Evolutionary conservation across 192 early-diverging fungal species (phyloP), one percentile per base, ranked within the genome.

Genomic region (Backusella tuberculispora): DNA sequence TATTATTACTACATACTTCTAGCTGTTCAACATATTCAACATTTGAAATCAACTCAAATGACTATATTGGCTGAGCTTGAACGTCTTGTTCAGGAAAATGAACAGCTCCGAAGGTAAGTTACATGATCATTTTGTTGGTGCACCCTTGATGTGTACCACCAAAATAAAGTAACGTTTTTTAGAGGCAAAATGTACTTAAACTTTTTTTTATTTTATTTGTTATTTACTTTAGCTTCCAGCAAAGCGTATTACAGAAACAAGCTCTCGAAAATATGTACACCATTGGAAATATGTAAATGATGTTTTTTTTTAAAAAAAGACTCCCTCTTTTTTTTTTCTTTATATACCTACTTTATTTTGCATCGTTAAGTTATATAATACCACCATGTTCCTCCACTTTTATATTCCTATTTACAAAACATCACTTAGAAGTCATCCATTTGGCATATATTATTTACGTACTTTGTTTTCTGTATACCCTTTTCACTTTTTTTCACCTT

Each of bases 1-100:
- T 50, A 12, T 29, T n/a, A 48, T 44, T 44, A 14, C 17, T 66
- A 69, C 21, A 56, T 60, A 21, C 42, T 75, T 53, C 38, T 69
- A 75, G 74, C 82, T 74, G 82, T 83, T 60, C 73, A 80, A 69
- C 82, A 83, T 75, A 83, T 83, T 73, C 73, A 80, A 53, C 82
- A 83, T 64, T 68, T 83, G 60, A 83, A 83, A 41, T 74, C 73
- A 44, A 81, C 76, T 41, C 80, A 78, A 73, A 75, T 69, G 66
- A 76, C 75, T 6, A 76, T 80, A 42, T 65, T 80, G 42, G 71
- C 74, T 60, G 79, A 80, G 69, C 71, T 80, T 15, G 79, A 80
- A 69, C 48, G 79, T 41, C 74, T 80, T 21, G 75, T 80, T n/a
- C 71, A 75, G 69, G 79, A 80, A 46, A 80, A 80, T 26, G 79